A percentile compares a stretch with the other conserved stretches of the same genome.
Evolutionary conservation across 805 yeast species (phyloP).

Genomic region (Wickerhamomyces subpelliculosus): DNA sequence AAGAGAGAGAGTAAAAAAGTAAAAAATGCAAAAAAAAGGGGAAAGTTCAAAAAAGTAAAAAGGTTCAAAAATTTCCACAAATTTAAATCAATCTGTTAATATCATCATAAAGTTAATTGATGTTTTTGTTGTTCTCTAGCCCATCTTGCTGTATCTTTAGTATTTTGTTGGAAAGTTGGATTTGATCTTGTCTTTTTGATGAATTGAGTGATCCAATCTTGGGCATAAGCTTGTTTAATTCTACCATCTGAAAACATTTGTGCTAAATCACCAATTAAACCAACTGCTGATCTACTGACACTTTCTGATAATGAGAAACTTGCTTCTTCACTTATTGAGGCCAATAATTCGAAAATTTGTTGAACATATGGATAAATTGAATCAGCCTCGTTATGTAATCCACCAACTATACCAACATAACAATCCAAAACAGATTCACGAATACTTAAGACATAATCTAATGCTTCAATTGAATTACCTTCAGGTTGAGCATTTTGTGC

Average conservation of each 20-base stretch:
- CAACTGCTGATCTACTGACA: slow-evolving; percentile 78
- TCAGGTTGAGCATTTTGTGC: slow-evolving; percentile 60
- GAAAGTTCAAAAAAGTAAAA: too few species aligned
- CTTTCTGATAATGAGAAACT: slow-evolving; percentile 57
- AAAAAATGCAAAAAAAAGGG: too few species aligned
- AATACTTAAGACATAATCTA: slow-evolving; percentile 65
- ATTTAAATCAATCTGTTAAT: slow-evolving; percentile 1
- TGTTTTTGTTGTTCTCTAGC: slow-evolving; percentile 64
- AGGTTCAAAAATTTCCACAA: too few species aligned
- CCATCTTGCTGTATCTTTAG: slow-evolving; percentile 95
- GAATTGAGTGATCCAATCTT: slow-evolving; percentile 74
- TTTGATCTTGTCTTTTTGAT: slow-evolving; percentile 68
- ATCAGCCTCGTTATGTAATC: slow-evolving; percentile 65
- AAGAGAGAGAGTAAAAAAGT: too few species aligned
- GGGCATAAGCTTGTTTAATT: slow-evolving; percentile 55
- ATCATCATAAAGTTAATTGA: slow-evolving; percentile 12
- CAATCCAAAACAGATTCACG: slow-evolving; percentile 92
- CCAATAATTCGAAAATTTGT: slow-evolving; percentile 64
- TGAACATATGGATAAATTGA: slow-evolving; percentile 58
- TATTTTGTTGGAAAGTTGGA: slow-evolving; percentile 50
- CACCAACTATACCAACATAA: slow-evolving; percentile 91
- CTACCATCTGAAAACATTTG: slow-evolving; percentile 78
- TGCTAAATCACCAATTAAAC: slow-evolving; percentile 88
- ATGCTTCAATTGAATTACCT: slow-evolving; percentile 64
- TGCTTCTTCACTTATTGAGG: slow-evolving; percentile 51